Conservation (phyloP, 805 yeast genomes). For the Yarrowia hollandica region DNA sequence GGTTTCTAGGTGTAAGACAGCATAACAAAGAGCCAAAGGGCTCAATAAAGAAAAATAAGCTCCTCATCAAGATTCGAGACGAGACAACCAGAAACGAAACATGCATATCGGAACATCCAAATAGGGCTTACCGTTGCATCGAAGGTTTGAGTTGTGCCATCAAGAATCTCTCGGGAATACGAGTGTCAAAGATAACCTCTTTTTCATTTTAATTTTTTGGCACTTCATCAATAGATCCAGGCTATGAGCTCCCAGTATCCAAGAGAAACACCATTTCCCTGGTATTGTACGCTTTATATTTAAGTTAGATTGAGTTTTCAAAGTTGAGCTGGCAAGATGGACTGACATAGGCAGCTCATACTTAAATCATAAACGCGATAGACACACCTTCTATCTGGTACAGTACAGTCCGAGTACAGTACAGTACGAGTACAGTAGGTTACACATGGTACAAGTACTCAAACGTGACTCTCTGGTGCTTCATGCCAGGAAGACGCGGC, state of each 20-base stretch:
- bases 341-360: not conserved
- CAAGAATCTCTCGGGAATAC: slow-evolving; percentile 7
- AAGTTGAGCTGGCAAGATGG: not conserved
- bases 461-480: slow-evolving; percentile 6
- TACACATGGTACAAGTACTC: not conserved
- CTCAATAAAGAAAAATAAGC: not conserved
- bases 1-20: too few species aligned
- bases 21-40: not conserved
- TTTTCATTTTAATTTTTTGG: not conserved
- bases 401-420: too few species aligned
- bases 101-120: slow-evolving; percentile 14
- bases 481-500: not conserved
- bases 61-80: slow-evolving; percentile 15
- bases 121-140: slow-evolving; percentile 10
- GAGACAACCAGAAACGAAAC: slow-evolving; percentile 17
- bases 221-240: too few species aligned
- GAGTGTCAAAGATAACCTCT: not conserved
- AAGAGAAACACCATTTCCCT: too few species aligned
- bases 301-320: slow-evolving; percentile 1
- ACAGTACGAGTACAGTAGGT: too few species aligned
- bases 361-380: slow-evolving; percentile 4
- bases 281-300: too few species aligned
- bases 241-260: too few species aligned
- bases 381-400: slow-evolving; percentile 7
- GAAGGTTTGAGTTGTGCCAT: slow-evolving; percentile 3